These are phyloP conservation scores for Medakamo hakoo DNA, from an alignment of 139 green algal species.

Conservation along the genomic window DNA sequence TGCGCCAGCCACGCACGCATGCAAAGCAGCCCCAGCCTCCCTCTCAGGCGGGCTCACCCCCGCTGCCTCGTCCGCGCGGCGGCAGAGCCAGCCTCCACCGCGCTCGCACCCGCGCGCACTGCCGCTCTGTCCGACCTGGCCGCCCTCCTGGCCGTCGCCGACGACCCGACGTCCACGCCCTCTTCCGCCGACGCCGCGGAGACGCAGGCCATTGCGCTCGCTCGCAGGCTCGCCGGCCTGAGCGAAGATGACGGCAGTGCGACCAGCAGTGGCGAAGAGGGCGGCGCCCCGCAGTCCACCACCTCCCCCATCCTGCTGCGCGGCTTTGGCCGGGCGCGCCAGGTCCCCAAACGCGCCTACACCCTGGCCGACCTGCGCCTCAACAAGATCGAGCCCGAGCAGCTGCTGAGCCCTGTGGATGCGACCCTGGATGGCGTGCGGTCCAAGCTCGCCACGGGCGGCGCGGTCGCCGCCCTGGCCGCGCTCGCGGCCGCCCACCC, in stretches of 20 bases:
- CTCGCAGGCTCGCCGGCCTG: not conserved
- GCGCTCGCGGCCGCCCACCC: constrained; percentile 38
- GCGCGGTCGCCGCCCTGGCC: constrained; percentile 17
- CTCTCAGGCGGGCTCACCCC: no score
- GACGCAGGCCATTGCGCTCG: not conserved
- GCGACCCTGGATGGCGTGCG: constrained; percentile 47
- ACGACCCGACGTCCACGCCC: not conserved
- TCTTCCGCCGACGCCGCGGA: not conserved
- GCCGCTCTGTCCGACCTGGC: not conserved
- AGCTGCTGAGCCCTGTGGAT: constrained; percentile 64
- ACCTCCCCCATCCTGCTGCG: no score
- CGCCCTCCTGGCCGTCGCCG: not conserved
- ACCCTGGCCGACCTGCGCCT: constrained; percentile 71
- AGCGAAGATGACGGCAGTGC: no score
- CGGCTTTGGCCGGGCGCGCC: constrained; percentile 14
- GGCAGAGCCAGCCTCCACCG: no score
- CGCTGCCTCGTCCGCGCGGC: no score
- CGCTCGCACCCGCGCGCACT: not conserved
- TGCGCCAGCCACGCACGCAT: no score
- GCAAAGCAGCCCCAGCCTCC: no score
- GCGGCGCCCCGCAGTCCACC: no score
- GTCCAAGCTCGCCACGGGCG: constrained; percentile 20
- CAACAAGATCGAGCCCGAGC: constrained; percentile 68
- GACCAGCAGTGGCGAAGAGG: no score
- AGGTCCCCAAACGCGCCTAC: constrained; percentile 56